Base-by-base conservation (phyloP, 163 green algal species). In the Chlamydomonas reinhardtii region DNA sequence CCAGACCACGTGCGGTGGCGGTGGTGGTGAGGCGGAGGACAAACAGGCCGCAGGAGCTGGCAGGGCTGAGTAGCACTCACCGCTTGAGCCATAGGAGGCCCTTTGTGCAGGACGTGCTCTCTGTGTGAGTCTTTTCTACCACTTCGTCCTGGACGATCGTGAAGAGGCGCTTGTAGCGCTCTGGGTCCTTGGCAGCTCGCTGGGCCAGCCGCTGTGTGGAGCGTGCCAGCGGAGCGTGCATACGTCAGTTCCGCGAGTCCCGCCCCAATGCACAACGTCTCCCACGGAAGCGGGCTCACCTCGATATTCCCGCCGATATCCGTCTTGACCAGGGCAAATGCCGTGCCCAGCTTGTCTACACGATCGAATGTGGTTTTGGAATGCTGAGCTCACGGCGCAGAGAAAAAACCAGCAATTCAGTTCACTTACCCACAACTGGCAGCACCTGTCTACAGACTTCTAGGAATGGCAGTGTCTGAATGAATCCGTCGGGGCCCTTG, bases 61-160 rank as follows among this genome's bases (percentile, higher is more conserved):
- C 25, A 25, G 29, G 62, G 62, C 39, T 48, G 39, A 5, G n/a
- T 48, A 48, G 5, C 39, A 48, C 86, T 43, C 56, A 96, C 95
- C 95, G 80, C 74, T 97, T 98, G 14, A 98, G 91, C 96, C 96
- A 98, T 0, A 98, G 93, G 59, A 98, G 87, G 12, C 93, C 96
- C 74, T 98, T 98, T 22, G 95, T 96, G 80, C 91, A 94, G 14
- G 91, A 96, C 9, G 71, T 87, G 61, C 73, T 91, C 22, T 87
- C 90, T 0, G 32, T 76, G 19, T 94, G 79, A 25, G 92, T 85
- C 31, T 93, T 91, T 2, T 84, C 82, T 2, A 87, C 84, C 24
- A 97, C 82, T 56, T 98, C 96, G 39, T 96, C 93, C n/a, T 90
- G 79, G 9, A 98, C 90, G 64, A 98, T 97, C 39, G 74, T 69